Conservation (phyloP, 805 yeast species). For the Hanseniaspora jakobsenii region DNA sequence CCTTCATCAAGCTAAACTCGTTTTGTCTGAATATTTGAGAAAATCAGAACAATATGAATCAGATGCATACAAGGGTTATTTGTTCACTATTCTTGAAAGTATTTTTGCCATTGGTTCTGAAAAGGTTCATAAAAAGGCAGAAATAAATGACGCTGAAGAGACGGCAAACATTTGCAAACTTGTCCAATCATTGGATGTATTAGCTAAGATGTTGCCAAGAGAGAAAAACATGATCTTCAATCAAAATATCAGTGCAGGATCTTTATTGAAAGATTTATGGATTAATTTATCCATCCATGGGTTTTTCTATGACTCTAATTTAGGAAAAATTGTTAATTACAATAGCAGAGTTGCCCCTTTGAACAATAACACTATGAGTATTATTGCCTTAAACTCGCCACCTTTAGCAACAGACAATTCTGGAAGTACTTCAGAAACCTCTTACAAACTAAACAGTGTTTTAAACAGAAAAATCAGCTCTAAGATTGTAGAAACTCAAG, state of each 20-base stretch:
- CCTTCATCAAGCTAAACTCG: slow-evolving; percentile 25
- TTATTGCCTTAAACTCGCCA: slow-evolving; percentile 78
- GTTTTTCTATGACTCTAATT: slow-evolving; percentile 43
- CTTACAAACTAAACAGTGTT: slow-evolving; percentile 82
- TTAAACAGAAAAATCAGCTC: slow-evolving; percentile 35
- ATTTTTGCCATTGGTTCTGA: slow-evolving; percentile 48
- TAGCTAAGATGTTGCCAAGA: slow-evolving; percentile 62
- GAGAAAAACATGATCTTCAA: slow-evolving; percentile 28
- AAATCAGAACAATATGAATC: slow-evolving; percentile 24
- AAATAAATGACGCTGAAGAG: not conserved
- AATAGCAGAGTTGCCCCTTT: not conserved
- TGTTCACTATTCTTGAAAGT: slow-evolving; percentile 52
- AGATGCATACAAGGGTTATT: slow-evolving; percentile 43
- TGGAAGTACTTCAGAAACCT: slow-evolving; percentile 76
- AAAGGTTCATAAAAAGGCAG: not conserved
- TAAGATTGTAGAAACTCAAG: not conserved
- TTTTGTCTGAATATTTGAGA: slow-evolving; percentile 27
- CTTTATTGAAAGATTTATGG: slow-evolving; percentile 78
- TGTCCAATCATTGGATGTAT: slow-evolving; percentile 46
- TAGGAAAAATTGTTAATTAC: slow-evolving; percentile 27
- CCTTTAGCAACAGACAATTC: slow-evolving; percentile 74
- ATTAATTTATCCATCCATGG: slow-evolving; percentile 90
- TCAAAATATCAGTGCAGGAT: not conserved
- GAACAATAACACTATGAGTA: slow-evolving; percentile 35
- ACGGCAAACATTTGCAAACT: not conserved